Percentiles rank a stretch among this genome's conserved stretches.
These are phyloP conservation scores for Verticillium zaregamsianum DNA, from an alignment of 2,329 filamentous ascomycete genomes.

Conservation along the genomic window DNA sequence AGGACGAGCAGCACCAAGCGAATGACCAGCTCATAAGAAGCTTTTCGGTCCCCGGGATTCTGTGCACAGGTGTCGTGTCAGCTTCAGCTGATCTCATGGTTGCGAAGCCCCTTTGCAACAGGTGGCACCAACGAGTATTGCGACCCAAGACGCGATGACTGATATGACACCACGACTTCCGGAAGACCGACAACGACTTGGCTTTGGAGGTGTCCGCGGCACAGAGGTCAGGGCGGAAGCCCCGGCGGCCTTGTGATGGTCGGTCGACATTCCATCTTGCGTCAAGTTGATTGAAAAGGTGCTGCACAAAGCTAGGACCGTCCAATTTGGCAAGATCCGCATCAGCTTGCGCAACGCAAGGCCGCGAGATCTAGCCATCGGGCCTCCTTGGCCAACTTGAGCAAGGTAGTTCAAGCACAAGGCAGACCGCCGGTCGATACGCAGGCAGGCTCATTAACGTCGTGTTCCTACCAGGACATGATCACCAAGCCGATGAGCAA, in stretches of 20 bases:
- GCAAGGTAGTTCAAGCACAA: not conserved
- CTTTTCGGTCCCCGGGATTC: not conserved
- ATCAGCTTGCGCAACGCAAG: not conserved
- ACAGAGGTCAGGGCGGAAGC: not conserved
- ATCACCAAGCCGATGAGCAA: not conserved
- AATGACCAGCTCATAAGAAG: not conserved
- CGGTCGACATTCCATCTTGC: not conserved
- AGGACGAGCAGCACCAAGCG: not conserved
- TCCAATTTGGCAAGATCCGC: not conserved
- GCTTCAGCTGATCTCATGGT: not conserved
- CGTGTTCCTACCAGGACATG: not conserved
- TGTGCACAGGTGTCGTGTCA: not conserved
- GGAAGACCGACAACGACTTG: not conserved
- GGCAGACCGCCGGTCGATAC: not conserved
- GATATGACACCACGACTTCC: not conserved
- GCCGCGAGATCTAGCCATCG: not conserved
- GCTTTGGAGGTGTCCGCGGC: not conserved
- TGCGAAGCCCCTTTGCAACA: not conserved
- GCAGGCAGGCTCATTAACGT: not conserved
- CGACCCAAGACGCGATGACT: not conserved
- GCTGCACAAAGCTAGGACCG: not conserved
- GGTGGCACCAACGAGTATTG: not conserved
- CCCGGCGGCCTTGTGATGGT: not conserved
- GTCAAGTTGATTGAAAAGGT: not conserved
- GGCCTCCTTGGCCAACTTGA: not conserved